These are phyloP conservation scores for Chara braunii DNA, from an alignment of 139 green algal genomes.

Conservation along the genomic window DNA sequence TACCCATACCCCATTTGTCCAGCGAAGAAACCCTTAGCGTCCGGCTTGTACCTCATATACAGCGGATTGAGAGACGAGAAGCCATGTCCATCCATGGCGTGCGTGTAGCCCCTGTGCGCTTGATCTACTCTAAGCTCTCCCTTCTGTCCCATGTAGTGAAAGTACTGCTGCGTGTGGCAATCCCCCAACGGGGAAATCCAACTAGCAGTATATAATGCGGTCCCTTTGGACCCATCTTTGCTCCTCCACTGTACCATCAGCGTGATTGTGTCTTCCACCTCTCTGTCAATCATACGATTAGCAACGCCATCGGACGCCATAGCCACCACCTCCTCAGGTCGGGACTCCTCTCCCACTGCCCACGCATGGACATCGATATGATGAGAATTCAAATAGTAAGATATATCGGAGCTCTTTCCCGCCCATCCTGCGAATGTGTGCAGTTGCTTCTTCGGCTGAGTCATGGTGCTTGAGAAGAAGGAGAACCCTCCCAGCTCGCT, in stretches of 20 bases:
- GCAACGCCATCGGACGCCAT: conserved; percentile 48
- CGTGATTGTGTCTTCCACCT: conserved; percentile 61
- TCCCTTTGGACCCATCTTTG: conserved; percentile 1
- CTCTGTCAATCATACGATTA: conserved; percentile 29
- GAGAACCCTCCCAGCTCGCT: conserved; percentile 58
- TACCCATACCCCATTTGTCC: conserved; percentile 64
- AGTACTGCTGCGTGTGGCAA: conserved; percentile 57
- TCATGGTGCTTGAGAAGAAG: conserved; percentile 62
- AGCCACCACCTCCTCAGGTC: conserved; percentile 48
- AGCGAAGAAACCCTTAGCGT: conserved; percentile 44
- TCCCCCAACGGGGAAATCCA: conserved; percentile 36
- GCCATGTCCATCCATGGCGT: neutral
- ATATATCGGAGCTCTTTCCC: conserved; percentile 58
- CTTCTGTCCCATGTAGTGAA: conserved; percentile 51
- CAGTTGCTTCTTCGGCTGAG: conserved; percentile 58
- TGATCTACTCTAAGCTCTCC: conserved; percentile 52
- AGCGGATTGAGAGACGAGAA: neutral
- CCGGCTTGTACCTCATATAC: conserved; percentile 25
- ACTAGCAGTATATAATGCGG: conserved; percentile 7
- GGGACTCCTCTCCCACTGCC: conserved; percentile 5
- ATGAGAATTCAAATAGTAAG: conserved; percentile 65
- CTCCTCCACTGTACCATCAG: conserved; percentile 48
- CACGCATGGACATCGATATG: conserved; percentile 50
- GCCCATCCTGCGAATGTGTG: conserved; percentile 46
- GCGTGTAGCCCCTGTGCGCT: conserved; percentile 49